Base-by-base conservation (phyloP, 345 rosid species). In the Populus ilicifolia region DNA sequence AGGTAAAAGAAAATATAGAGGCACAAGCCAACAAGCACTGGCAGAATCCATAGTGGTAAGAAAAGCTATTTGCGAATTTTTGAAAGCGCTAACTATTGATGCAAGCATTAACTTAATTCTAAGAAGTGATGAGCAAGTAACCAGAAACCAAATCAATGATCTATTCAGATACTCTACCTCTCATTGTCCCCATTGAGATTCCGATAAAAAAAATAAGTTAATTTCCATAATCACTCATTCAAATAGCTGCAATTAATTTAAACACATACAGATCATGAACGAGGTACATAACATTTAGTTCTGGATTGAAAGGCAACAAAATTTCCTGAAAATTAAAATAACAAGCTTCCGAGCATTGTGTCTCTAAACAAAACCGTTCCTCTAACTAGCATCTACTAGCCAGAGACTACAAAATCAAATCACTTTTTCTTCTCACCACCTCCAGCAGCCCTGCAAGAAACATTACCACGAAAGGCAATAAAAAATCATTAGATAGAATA, bases 351-450 rank as follows among this genome's bases (percentile, higher is more conserved):
- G 0, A 43, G 29, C 30, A 62, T 38, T 52, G 36, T 17, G 52
- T 71, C 72, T 52, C n/a, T 25, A 64, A 73, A 80, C 30, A 72
- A 64, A 77, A 71, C 38, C 67, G 79, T 35, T 56, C 48, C 39
- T 70, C 75, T 38, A 64, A 71, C 48, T 36, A 63, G 73, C 72
- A 56, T 70, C 69, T 75, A 82, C 61, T 41, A 17, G 44, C 33
- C 48, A 62, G 41, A 77, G 6, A 36, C 21, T 38, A 39, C 3
- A 52, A 7, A 65, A 33, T 38, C 33, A 74, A 25, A 66, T 89
- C 85, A 89, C 79, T 88, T 88, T 89, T 90, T 90, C 83, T 88
- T 90, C 82, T 90, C 93, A 2, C 83, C 76, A 69, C 87, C 82
- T 9, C 82, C 91, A 30, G 80, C 68, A 67, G 91, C 85, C 85